These are phyloP conservation scores for Sherardia arvensis DNA, from an alignment of 257 asterid species.

Conservation along the genomic window DNA sequence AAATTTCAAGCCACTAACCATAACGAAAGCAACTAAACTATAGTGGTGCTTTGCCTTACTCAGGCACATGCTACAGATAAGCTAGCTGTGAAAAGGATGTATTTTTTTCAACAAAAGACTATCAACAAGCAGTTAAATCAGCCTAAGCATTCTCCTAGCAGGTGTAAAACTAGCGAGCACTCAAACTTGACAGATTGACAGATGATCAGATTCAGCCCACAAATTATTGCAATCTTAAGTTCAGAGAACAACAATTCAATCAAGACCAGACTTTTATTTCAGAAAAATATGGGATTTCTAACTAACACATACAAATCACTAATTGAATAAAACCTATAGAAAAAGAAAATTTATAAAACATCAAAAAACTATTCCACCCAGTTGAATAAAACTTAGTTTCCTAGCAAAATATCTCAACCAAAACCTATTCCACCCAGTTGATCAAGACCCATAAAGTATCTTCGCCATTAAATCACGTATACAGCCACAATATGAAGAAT, in stretches of 20 bases:
- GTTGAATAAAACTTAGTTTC: no score
- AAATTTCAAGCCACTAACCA: constrained; percentile 6
- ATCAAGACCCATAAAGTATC: no score
- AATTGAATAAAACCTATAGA: no score
- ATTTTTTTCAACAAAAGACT: constrained; percentile 9
- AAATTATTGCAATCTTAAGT: neutral
- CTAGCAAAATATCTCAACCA: no score
- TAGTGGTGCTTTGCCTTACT: constrained; percentile 6
- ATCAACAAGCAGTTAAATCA: constrained; percentile 5
- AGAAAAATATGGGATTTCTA: neutral
- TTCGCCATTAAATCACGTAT: no score
- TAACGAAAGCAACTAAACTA: neutral
- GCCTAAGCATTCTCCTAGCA: neutral
- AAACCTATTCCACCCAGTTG: no score
- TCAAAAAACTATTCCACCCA: no score
- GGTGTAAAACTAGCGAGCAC: neutral
- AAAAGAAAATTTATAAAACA: no score
- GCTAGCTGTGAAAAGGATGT: constrained; percentile 6
- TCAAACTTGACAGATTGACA: neutral
- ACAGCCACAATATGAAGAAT: no score
- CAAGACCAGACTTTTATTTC: neutral
- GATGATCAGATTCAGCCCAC: neutral
- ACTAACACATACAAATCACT: neutral
- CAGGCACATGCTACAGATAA: no score
- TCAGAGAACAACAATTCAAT: neutral